Conservation (phyloP, 352 stramenopile genomes). For the Pelagophyceae sp. region DNA sequence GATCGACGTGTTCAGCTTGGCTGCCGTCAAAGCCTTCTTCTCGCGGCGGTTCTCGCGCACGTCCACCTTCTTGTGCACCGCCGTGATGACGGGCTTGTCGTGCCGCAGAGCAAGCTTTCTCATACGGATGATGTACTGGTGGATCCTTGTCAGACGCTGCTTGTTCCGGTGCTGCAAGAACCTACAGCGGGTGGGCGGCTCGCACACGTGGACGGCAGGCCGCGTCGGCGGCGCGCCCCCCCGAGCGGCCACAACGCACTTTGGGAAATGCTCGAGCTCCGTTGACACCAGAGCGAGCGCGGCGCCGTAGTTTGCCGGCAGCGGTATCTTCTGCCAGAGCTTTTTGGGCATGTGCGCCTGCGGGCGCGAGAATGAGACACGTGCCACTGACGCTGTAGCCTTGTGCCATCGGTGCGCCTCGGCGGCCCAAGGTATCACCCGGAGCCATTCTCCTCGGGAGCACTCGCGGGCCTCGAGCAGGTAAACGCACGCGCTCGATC, state of each 20-base stretch:
- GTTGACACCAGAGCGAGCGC: constrained; percentile 84
- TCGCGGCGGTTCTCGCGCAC: constrained; percentile 85
- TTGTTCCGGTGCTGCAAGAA: constrained; percentile 96
- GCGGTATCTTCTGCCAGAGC: constrained; percentile 91
- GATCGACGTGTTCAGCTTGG: constrained; percentile 85
- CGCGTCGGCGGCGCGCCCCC: too few species aligned
- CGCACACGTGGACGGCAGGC: too few species aligned
- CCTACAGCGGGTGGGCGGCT: not conserved
- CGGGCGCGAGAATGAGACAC: not conserved
- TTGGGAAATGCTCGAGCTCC: constrained; percentile 94
- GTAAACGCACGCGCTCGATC: constrained; percentile 67
- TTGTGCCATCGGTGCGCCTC: too few species aligned
- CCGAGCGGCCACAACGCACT: constrained; percentile 39
- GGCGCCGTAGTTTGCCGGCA: constrained; percentile 93
- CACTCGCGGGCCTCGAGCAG: not conserved
- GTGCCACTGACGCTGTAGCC: too few species aligned
- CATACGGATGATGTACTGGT: constrained; percentile 98
- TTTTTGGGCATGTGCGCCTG: constrained; percentile 91
- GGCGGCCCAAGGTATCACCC: too few species aligned
- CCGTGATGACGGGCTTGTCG: constrained; percentile 72
- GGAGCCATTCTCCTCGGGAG: too few species aligned
- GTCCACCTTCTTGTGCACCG: constrained; percentile 89
- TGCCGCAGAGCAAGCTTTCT: constrained; percentile 69
- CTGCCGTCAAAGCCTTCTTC: constrained; percentile 87
- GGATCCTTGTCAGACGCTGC: constrained; percentile 96